Evolutionary conservation across 352 stramenopile species (phyloP).

Genomic region (Phytophthora citrophthora): DNA sequence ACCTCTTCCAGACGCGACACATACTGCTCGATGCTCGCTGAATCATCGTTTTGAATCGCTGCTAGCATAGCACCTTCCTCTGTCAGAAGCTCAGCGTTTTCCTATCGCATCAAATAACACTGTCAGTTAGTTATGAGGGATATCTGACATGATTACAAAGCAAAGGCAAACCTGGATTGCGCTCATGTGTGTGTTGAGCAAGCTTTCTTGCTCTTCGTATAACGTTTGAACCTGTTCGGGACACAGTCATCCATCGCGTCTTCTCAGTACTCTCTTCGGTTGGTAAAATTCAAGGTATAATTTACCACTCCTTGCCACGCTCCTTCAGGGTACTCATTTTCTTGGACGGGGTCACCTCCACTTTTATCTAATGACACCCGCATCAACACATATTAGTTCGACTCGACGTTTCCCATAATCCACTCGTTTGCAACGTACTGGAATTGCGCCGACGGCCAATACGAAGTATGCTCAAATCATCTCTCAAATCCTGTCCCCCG

Average conservation of each 20-base stretch:
- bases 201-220: slow-evolving; percentile 96
- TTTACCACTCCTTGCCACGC: slow-evolving; percentile 70
- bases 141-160: background rate
- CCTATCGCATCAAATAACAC: slow-evolving; percentile 49
- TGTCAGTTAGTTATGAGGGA: background rate
- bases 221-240: slow-evolving; percentile 81
- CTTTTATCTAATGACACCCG: slow-evolving; percentile 22
- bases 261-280: background rate
- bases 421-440: slow-evolving; percentile 33
- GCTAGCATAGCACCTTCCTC: slow-evolving; percentile 93
- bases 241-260: no score
- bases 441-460: slow-evolving; percentile 58
- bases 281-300: no score
- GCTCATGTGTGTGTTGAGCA: slow-evolving; percentile 97
- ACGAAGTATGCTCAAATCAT: slow-evolving; percentile 70
- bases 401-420: background rate
- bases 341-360: slow-evolving; percentile 22
- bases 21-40: slow-evolving; percentile 95
- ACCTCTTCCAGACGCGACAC: slow-evolving; percentile 90
- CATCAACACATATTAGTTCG: slow-evolving; percentile 3
- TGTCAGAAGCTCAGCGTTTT: slow-evolving; percentile 97
- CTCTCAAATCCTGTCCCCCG: slow-evolving; percentile 33
- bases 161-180: slow-evolving; percentile 85
- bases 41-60: slow-evolving; percentile 92
- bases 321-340: slow-evolving; percentile 59